Evolutionary conservation across 164 flowering plant species (phyloP).

Genomic region (Aristolochia contorta): DNA sequence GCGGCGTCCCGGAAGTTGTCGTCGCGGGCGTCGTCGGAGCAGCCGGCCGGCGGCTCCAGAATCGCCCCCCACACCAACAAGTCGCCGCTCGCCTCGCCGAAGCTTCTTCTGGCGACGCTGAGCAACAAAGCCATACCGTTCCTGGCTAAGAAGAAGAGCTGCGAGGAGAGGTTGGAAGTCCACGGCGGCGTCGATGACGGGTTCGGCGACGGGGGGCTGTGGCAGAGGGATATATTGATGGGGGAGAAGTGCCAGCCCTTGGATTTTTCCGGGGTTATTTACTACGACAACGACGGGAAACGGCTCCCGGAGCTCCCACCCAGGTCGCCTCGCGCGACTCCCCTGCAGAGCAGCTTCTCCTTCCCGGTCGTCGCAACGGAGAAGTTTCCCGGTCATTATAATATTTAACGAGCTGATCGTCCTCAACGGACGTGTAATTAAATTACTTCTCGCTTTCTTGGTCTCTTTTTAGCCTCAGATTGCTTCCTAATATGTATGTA

Average conservation of each 20-base stretch:
- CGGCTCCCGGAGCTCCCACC: conserved; percentile 34
- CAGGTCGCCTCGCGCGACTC: conserved; percentile 30
- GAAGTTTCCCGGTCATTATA: no score
- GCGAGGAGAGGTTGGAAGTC: neutral
- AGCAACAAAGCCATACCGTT: conserved; percentile 39
- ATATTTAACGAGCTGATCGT: no score
- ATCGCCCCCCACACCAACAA: conserved; percentile 8
- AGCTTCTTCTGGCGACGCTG: conserved; percentile 30
- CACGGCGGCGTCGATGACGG: conserved; percentile 1
- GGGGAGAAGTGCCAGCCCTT: conserved; percentile 69
- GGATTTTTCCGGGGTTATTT: conserved; percentile 69
- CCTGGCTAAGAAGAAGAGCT: conserved; percentile 9
- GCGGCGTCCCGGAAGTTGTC: conserved; percentile 14
- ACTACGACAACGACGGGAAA: conserved; percentile 47
- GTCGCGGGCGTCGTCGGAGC: neutral
- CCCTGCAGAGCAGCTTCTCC: conserved; percentile 7
- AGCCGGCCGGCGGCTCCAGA: neutral
- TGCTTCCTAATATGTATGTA: no score
- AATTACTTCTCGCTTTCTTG: no score
- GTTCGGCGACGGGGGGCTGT: conserved; percentile 39
- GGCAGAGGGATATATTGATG: conserved; percentile 64
- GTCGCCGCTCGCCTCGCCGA: conserved; percentile 23
- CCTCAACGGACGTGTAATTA: no score
- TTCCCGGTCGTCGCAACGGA: conserved; percentile 5
- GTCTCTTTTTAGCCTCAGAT: no score